A percentile compares a stretch with the other conserved stretches of the same genome.
These are phyloP conservation scores for Tricholoma saponaceum DNA, from an alignment of 768 basidiomycete genomes.

Conservation along the genomic window DNA sequence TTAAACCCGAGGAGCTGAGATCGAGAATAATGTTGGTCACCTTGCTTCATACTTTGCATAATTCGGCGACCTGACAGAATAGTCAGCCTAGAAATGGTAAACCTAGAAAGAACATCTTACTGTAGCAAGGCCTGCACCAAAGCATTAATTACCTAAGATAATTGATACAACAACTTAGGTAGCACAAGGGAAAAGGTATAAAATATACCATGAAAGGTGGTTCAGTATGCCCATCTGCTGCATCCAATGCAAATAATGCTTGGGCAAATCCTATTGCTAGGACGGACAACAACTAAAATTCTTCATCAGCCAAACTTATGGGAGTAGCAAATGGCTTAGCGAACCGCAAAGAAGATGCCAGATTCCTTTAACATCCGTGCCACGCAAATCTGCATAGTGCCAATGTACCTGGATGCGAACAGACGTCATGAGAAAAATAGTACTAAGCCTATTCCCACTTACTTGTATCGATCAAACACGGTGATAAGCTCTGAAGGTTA, in stretches of 20 bases:
- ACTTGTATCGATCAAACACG: slow-evolving; percentile 81
- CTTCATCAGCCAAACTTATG: slow-evolving; percentile 1
- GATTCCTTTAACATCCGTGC: slow-evolving; percentile 92
- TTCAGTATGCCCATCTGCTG: slow-evolving; percentile 77
- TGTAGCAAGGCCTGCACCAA: slow-evolving; percentile 81
- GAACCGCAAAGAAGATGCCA: slow-evolving; percentile 85
- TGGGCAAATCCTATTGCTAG: slow-evolving; percentile 83
- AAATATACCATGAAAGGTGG: slow-evolving; percentile 41
- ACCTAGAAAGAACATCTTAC: slow-evolving; percentile 33
- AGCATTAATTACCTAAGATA: slow-evolving; percentile 56
- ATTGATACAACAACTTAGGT: slow-evolving; percentile 1
- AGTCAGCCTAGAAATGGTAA: not conserved
- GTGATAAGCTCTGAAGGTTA: slow-evolving; percentile 62
- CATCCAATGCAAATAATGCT: slow-evolving; percentile 85
- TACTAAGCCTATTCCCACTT: slow-evolving; percentile 16
- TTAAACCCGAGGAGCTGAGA: not conserved
- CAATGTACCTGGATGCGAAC: slow-evolving; percentile 57
- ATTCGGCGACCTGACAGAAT: slow-evolving; percentile 52
- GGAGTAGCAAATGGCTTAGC: slow-evolving; percentile 23
- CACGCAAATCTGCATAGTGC: slow-evolving; percentile 92
- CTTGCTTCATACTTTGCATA: slow-evolving; percentile 53
- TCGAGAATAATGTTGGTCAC: slow-evolving; percentile 23
- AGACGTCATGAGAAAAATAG: not conserved
- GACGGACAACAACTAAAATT: slow-evolving; percentile 66
- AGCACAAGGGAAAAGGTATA: not conserved